Evolutionary conservation across 2,329 filamentous ascomycete genomes (phyloP), one percentile per base, ranked within the genome.

Genomic region (Paracorniculantispora psalliotae): DNA sequence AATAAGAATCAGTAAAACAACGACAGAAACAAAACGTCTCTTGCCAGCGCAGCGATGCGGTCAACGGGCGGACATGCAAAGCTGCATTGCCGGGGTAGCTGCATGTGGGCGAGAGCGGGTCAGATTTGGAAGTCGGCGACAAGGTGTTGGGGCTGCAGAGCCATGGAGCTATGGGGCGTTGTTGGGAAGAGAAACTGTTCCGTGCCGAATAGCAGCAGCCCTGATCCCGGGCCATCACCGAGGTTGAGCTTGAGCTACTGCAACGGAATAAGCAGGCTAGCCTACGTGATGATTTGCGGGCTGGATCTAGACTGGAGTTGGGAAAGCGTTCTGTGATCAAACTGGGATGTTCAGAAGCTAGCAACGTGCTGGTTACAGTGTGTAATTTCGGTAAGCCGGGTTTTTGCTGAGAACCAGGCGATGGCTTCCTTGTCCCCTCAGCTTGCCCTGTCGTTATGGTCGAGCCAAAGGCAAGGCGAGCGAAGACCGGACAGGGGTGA

Each of bases 71-170:
- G 53, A 35, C 33, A 57, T 48, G 44, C 43, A 48, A 23, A 49
- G 53, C 53, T 49, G 44, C 44, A 41, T 55, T 55, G 41, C 52
- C 52, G 52, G 28, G 46, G 52, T 35, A 44, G 52, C 26, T 44
- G n/a, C 28, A 25, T 48, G 44, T 57, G 30, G 23, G 23, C 33
- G 43, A 23, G 33, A 49, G 30, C 53, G 53, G 53, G 53, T 41
- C 43, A 35, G 53, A 35, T 39, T 35, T 30, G 25, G 39, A 3
- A 17, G 37, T 17, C 35, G 37, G 28, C 35, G 49, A 25, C 25
- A 46, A 35, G 30, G 52, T 23, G 26, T 47, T 47, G 52, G 53
- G 41, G 53, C 53, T 30, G n/a, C 23, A 12, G 30, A 21, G 21
- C 5, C 12, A 39, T 52, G 15, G 49, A 52, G 37, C 10, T 43